phyloP scores from a whole-genome alignment of 805 yeast genomes.

The Tetrapisispora fleetii region DNA sequence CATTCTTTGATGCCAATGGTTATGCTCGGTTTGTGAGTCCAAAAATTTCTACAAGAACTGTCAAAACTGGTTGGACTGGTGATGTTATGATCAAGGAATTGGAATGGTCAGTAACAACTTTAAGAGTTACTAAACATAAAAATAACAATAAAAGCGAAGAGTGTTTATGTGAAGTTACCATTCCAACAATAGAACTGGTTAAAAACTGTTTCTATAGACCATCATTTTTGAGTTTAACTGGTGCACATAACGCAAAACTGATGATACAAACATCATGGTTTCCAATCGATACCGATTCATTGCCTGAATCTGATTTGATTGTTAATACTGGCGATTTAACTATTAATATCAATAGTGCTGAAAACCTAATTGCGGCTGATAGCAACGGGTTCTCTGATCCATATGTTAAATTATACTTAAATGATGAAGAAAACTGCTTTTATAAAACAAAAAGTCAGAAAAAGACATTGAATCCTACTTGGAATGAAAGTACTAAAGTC shows the following conservation, averaged over 20 bases:
- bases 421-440: constrained; percentile 47
- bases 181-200: constrained; percentile 60
- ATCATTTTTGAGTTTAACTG: constrained; percentile 43
- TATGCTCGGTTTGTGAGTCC: constrained; percentile 53
- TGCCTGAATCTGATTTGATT: constrained; percentile 69
- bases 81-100: constrained; percentile 72
- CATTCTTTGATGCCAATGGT: constrained; percentile 67
- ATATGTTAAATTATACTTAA: constrained; percentile 56
- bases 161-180: constrained; percentile 47
- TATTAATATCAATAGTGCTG: constrained; percentile 54
- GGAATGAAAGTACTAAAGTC: constrained; percentile 62
- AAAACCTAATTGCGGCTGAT: constrained; percentile 74
- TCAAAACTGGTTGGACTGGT: constrained; percentile 43
- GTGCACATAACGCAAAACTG: constrained; percentile 43
- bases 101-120: constrained; percentile 55
- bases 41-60: constrained; percentile 31
- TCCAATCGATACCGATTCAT: constrained; percentile 50
- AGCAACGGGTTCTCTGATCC: constrained; percentile 92
- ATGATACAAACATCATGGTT: constrained; percentile 63
- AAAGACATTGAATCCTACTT: constrained; percentile 82
- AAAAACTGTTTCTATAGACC: constrained; percentile 57
- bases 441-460: constrained; percentile 72
- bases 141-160: constrained; percentile 47
- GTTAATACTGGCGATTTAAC: constrained; percentile 64
- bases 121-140: constrained; percentile 51